Evolutionary conservation across 1,284 basidiomycete species (phyloP), one percentile per base, ranked within the genome.

Genomic region (Neonothopanus nambi): DNA sequence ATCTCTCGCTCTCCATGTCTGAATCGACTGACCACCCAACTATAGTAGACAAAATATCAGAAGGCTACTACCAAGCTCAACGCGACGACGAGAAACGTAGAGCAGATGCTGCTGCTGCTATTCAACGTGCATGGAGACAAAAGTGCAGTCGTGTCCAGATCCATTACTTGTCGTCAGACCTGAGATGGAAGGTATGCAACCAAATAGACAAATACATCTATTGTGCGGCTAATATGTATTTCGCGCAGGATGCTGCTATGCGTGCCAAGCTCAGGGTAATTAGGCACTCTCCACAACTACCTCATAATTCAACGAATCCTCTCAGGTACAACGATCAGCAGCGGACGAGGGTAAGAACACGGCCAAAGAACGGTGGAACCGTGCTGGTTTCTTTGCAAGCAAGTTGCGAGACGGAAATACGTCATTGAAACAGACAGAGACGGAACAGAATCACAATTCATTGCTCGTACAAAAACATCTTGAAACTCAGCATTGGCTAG

Each of bases 401-500:
- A 65, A 72, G 40, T 63, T 84, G 30, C 70, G 71, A 52, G 80
- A 80, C 52, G 72, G 71, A 5, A 72, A 80, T 57, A 59, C 62
- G 3, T 65, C 76, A 60, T 63, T 76, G 37, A 65, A 61, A 4
- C 60, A 65, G 36, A 58, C 64, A 4, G 70, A 66, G 1, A 60
- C 68, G 0, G 59, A 69, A 8, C 60, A 63, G 3, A 66, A 70
- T 23, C n/a, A 35, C n/a, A 5, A 38, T 30, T 24, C 51, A n/a
- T n/a, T n/a, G n/a, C n/a, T n/a, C 17, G 50, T 56, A 21, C 42
- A 57, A 48, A 84, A 83, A 60, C 68, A 72, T 26, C 70, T 84
- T 11, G 80, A 84, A 64, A 79, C 75, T 1, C 80, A 84, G 57
- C 81, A 84, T 63, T 84, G 83, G 82, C 67, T 86, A 11, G 85